Conservation (phyloP, 768 basidiomycete genomes). For the Wakefieldia striispora region DNA sequence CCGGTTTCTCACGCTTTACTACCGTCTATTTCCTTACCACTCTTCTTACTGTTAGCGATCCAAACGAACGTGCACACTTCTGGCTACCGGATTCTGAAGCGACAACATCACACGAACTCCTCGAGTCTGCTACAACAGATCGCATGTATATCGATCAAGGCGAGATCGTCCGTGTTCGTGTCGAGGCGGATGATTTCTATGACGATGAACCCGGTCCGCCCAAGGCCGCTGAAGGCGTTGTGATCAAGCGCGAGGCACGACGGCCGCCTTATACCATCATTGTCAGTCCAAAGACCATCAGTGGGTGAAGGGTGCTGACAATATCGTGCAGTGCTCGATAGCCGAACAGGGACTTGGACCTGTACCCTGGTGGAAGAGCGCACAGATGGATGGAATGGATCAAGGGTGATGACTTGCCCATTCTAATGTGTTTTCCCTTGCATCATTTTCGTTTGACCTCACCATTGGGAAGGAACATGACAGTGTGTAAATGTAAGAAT, state of each 20-base stretch:
- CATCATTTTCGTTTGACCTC: neutral
- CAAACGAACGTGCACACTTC: conserved; percentile 81
- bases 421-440: neutral
- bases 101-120: conserved; percentile 54
- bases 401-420: conserved; percentile 29
- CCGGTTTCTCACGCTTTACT: neutral
- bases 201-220: conserved; percentile 87
- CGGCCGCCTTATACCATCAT: conserved; percentile 68
- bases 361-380: conserved; percentile 69
- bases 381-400: conserved; percentile 40
- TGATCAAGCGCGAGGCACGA: conserved; percentile 46
- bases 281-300: conserved; percentile 38
- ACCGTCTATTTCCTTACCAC: neutral
- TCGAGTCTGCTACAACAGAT: conserved; percentile 62
- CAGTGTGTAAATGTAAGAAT: conserved; percentile 1
- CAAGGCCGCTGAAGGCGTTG: conserved; percentile 68
- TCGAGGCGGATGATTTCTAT: conserved; percentile 80
- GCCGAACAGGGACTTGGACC: conserved; percentile 82
- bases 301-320: neutral
- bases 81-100: conserved; percentile 68
- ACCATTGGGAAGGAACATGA: neutral
- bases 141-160: conserved; percentile 82
- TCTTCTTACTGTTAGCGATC: conserved; percentile 49
- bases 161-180: conserved; percentile 72
- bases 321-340: conserved; percentile 66